Percentiles rank a stretch among this genome's conserved stretches.
phyloP scores from a whole-genome alignment of 2,329 filamentous ascomycete species.

The Colletotrichum lindemuthianum region DNA sequence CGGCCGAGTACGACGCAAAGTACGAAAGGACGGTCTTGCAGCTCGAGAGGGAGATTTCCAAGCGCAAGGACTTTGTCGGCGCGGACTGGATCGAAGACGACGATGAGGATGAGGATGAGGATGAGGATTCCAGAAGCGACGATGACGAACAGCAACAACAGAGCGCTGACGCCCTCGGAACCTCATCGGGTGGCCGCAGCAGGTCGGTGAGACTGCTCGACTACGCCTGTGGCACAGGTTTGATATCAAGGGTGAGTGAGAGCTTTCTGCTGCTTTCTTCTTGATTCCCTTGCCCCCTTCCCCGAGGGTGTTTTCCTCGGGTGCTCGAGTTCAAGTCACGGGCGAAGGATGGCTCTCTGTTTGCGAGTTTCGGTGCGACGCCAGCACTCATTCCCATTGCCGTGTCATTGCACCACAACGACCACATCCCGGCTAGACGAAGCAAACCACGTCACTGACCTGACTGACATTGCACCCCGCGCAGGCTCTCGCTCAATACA shows the following conservation, averaged over 20 bases:
- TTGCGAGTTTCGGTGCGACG: conserved; percentile 7
- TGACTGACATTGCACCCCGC: conserved; percentile 3
- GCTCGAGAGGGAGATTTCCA: conserved; percentile 64
- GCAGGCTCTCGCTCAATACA: conserved; percentile 69
- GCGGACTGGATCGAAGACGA: conserved; percentile 61
- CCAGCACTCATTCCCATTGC: background rate
- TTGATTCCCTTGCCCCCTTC: background rate
- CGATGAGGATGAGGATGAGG: conserved; percentile 46
- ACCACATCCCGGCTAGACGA: background rate
- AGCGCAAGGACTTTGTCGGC: conserved; percentile 69
- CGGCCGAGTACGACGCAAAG: conserved; percentile 65
- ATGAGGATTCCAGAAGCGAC: conserved; percentile 35
- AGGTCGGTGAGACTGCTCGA: conserved; percentile 67
- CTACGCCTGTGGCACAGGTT: conserved; percentile 80
- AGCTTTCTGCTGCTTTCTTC: too few species aligned
- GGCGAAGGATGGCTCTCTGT: background rate
- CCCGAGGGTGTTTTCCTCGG: background rate
- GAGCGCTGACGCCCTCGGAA: conserved; percentile 38
- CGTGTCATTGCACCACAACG: background rate
- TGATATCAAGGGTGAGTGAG: conserved; percentile 68
- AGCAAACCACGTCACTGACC: conserved; percentile 3
- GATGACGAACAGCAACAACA: conserved; percentile 23
- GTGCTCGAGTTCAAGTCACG: too few species aligned
- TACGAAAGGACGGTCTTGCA: conserved; percentile 63
- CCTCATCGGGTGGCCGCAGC: background rate